Conservation (phyloP, 805 yeast species). For the Grigorovia yakushimaensis region DNA sequence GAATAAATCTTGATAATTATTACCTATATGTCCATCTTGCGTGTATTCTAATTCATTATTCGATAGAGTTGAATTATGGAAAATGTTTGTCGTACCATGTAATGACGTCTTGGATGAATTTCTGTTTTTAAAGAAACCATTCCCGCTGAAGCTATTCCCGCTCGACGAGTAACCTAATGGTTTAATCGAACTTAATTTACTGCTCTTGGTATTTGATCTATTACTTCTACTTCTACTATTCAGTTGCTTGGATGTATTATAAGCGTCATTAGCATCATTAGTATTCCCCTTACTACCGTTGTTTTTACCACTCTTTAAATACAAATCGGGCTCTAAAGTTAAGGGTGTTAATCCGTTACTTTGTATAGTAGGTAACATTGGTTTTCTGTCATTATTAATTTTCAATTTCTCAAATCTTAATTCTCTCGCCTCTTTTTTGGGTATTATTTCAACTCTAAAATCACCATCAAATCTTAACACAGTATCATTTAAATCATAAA, state of each 20-base stretch:
- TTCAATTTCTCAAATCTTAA: conserved; percentile 27
- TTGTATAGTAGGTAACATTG: conserved; percentile 27
- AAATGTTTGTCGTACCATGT: conserved; percentile 13
- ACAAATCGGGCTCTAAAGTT: conserved; percentile 21
- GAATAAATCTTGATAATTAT: conserved; percentile 23
- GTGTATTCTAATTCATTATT: conserved; percentile 7
- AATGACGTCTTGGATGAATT: conserved; percentile 28
- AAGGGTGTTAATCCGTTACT: conserved; percentile 28
- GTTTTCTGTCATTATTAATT: conserved; percentile 17
- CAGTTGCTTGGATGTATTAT: neutral
- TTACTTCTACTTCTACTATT: neutral
- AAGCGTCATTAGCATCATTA: conserved; percentile 3
- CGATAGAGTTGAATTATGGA: conserved; percentile 13
- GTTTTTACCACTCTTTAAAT: conserved; percentile 13
- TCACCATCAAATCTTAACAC: conserved; percentile 35
- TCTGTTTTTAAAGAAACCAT: conserved; percentile 27
- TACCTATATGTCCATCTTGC: conserved; percentile 10
- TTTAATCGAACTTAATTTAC: neutral
- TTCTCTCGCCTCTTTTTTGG: conserved; percentile 34
- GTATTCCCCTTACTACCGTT: conserved; percentile 8
- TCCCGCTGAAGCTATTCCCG: conserved; percentile 8
- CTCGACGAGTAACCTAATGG: conserved; percentile 5
- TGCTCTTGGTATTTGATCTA: neutral
- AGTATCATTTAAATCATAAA: conserved; percentile 31
- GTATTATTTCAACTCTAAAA: conserved; percentile 33